Conservation (phyloP, 2,329 filamentous ascomycete genomes). For the Botrytis deweyae region DNA sequence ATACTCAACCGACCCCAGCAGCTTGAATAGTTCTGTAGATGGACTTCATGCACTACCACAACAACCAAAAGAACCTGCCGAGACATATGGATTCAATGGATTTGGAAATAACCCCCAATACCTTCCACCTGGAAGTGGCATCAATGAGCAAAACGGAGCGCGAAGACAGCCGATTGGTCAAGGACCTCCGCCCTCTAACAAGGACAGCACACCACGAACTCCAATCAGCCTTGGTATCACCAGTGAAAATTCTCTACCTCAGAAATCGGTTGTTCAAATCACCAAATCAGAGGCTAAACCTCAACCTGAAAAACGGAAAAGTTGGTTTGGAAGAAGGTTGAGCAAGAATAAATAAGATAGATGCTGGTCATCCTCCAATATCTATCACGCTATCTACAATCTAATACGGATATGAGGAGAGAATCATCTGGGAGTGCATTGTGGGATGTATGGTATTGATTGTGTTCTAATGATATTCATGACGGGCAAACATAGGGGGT, state of each 20-base stretch:
- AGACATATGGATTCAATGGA: slow-evolving; percentile 61
- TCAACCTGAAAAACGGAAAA: slow-evolving; percentile 72
- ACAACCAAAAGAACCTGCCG: slow-evolving; percentile 52
- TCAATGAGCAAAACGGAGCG: slow-evolving; percentile 27
- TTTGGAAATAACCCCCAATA: slow-evolving; percentile 45
- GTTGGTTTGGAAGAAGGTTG: slow-evolving; percentile 83
- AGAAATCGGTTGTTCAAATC: slow-evolving; percentile 1
- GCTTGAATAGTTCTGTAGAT: slow-evolving; percentile 89
- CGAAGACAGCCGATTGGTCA: slow-evolving; percentile 31
- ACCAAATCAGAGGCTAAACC: slow-evolving; percentile 13
- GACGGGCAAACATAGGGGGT: slow-evolving; percentile 21
- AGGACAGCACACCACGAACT: slow-evolving; percentile 28
- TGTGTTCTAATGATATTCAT: slow-evolving; percentile 27
- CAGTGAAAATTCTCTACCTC: slow-evolving; percentile 27
- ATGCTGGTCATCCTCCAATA: slow-evolving; percentile 3
- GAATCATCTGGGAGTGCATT: slow-evolving; percentile 22
- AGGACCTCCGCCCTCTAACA: slow-evolving; percentile 32
- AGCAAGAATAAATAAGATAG: slow-evolving; percentile 54
- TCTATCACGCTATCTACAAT: background rate
- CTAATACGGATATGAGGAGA: slow-evolving; percentile 21
- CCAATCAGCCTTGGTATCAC: slow-evolving; percentile 37
- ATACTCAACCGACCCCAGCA: slow-evolving; percentile 83
- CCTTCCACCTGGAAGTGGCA: slow-evolving; percentile 41
- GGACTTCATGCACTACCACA: slow-evolving; percentile 60
- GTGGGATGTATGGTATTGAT: slow-evolving; percentile 8